Evolutionary conservation across 225 moss, liverwort and hornwort species (phyloP).

Genomic region (Takakia lepidozioides): DNA sequence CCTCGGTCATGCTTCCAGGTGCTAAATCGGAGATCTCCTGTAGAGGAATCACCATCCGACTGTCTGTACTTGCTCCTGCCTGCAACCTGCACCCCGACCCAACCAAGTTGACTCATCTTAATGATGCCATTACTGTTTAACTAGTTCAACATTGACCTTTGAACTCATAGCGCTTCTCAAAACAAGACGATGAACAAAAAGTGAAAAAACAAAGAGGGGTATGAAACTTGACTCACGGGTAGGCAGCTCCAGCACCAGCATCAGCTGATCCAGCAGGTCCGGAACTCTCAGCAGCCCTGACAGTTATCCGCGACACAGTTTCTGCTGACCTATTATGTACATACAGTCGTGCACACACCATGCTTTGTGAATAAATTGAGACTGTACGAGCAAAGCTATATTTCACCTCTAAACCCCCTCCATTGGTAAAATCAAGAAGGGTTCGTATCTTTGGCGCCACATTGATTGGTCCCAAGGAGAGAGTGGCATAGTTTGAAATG

Average conservation of each 20-base stretch:
- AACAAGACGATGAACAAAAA: too few relatives aligned
- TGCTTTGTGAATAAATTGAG: constrained; percentile 25
- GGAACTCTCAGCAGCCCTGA: constrained; percentile 34
- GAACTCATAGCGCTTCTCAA: too few relatives aligned
- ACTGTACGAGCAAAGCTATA: constrained; percentile 41
- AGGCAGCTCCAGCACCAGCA: not conserved
- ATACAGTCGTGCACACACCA: constrained; percentile 42
- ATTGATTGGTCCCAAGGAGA: constrained; percentile 53
- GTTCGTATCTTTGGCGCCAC: constrained; percentile 25
- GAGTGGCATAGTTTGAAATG: constrained; percentile 52
- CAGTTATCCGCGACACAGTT: constrained; percentile 37
- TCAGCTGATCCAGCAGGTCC: constrained; percentile 7
- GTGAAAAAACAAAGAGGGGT: not conserved
- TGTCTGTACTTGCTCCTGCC: constrained; percentile 24
- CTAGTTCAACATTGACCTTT: too few relatives aligned
- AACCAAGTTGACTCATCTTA: too few relatives aligned
- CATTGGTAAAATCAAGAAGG: constrained; percentile 85
- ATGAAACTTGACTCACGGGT: not conserved
- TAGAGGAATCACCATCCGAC: constrained; percentile 14
- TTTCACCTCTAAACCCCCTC: constrained; percentile 78
- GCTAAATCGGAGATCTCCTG: constrained; percentile 53
- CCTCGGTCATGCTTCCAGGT: constrained; percentile 38
- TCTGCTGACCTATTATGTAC: constrained; percentile 66
- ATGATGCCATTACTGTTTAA: too few relatives aligned
- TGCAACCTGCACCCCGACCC: constrained; percentile 35